Evolutionary conservation across 345 rosid species (phyloP).

Genomic region (Populus pruinosa): DNA sequence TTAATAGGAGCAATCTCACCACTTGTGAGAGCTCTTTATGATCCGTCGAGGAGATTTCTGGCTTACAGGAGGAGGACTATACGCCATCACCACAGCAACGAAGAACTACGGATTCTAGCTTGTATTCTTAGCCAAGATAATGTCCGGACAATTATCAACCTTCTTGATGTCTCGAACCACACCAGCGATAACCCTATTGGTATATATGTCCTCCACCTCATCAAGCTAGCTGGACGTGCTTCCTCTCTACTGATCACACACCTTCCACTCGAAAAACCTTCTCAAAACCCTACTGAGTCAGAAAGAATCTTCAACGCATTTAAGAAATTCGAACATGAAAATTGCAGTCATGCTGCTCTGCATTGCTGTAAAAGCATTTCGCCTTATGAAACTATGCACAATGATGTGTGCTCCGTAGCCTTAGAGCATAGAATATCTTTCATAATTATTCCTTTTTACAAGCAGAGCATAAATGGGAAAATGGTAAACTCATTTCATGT

Average conservation of each 20-base stretch:
- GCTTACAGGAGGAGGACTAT: conserved; percentile 53
- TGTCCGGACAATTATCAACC: conserved; percentile 8
- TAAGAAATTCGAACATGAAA: conserved; percentile 2
- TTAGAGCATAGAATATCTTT: conserved; percentile 13
- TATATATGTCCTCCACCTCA: conserved; percentile 31
- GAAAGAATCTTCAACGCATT: conserved; percentile 13
- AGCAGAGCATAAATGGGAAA: background rate
- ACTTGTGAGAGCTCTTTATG: conserved; percentile 44
- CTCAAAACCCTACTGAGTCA: background rate
- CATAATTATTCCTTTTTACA: conserved; percentile 18
- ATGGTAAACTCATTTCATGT: background rate
- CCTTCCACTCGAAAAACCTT: background rate
- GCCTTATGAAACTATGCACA: conserved; percentile 15
- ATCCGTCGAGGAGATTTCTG: conserved; percentile 54
- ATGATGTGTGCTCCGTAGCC: conserved; percentile 21
- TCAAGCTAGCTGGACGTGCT: conserved; percentile 35
- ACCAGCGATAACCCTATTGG: conserved; percentile 22
- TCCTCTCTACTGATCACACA: conserved; percentile 29
- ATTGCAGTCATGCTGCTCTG: background rate
- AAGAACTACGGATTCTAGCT: conserved; percentile 47
- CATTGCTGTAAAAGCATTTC: conserved; percentile 16
- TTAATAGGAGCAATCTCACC: conserved; percentile 37
- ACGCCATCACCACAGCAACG: conserved; percentile 25
- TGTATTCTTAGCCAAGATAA: conserved; percentile 39
- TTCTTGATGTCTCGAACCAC: conserved; percentile 33